Conservation (phyloP, 78 protist genomes). For the Dictyostelium brefeldianum region DNA sequence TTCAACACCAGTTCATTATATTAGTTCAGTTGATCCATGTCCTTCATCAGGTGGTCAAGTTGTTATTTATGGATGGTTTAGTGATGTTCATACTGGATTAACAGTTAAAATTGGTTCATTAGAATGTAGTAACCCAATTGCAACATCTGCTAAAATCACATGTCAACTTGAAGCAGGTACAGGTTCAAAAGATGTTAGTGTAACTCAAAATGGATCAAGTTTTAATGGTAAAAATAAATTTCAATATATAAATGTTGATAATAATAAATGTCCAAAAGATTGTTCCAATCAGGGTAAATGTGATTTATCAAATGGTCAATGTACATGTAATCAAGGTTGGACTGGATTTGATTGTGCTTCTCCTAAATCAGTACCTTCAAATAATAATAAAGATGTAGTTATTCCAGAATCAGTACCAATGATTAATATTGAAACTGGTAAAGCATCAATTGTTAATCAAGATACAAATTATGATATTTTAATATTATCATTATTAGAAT, state of each 20-base stretch:
- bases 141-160: not conserved
- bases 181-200: not conserved
- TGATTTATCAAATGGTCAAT: not conserved
- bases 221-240: not conserved
- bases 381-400: too few relatives aligned
- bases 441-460: not conserved
- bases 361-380: not conserved
- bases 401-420: not conserved
- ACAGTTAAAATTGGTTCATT: not conserved
- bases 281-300: not conserved
- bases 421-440: not conserved
- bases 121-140: not conserved
- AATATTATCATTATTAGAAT: not conserved
- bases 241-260: not conserved
- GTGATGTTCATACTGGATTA: not conserved
- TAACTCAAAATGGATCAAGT: not conserved
- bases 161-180: not conserved
- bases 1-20: not conserved
- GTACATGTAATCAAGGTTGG: not conserved
- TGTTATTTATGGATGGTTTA: constrained; percentile 3
- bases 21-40: not conserved
- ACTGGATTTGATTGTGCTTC: not conserved
- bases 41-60: not conserved
- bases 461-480: not conserved
- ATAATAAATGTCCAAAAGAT: not conserved